These are phyloP conservation scores for Penicillium sp. DNA, from an alignment of 2,329 filamentous ascomycete genomes.

Conservation along the genomic window DNA sequence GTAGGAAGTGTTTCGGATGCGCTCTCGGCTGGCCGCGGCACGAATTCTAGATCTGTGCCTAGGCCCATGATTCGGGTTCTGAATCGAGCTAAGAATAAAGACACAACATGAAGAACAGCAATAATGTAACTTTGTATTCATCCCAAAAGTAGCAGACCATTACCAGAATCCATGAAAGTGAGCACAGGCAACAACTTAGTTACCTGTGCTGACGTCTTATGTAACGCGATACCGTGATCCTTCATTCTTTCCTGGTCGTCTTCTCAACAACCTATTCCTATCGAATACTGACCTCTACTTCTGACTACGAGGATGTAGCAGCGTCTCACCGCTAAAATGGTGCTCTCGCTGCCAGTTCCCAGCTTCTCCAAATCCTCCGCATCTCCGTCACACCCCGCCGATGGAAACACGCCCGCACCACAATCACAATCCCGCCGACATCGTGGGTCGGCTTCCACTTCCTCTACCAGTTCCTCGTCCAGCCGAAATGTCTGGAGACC, in stretches of 20 bases:
- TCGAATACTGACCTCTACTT: not conserved
- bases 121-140: not conserved
- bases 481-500: constrained; percentile 13
- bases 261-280: not conserved
- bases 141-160: not conserved
- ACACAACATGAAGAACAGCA: not conserved
- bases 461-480: constrained; percentile 15
- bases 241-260: constrained; percentile 2
- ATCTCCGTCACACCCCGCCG: constrained; percentile 27
- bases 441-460: constrained; percentile 13
- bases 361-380: constrained; percentile 32
- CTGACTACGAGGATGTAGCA: constrained; percentile 33
- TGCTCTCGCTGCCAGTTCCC: constrained; percentile 37
- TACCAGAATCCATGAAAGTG: not conserved
- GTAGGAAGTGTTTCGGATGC: not conserved
- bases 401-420: constrained; percentile 16
- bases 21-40: not conserved
- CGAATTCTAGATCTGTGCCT: not conserved
- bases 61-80: not conserved
- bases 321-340: constrained; percentile 27
- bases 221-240: constrained; percentile 3
- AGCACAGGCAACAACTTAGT: not conserved
- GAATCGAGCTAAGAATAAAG: not conserved
- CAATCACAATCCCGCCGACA: constrained; percentile 7
- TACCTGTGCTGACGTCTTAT: not conserved